Percentiles rank a stretch among this genome's conserved stretches.
Conservation (phyloP, 805 yeast genomes). For the Saccharomycopsis malanga region DNA sequence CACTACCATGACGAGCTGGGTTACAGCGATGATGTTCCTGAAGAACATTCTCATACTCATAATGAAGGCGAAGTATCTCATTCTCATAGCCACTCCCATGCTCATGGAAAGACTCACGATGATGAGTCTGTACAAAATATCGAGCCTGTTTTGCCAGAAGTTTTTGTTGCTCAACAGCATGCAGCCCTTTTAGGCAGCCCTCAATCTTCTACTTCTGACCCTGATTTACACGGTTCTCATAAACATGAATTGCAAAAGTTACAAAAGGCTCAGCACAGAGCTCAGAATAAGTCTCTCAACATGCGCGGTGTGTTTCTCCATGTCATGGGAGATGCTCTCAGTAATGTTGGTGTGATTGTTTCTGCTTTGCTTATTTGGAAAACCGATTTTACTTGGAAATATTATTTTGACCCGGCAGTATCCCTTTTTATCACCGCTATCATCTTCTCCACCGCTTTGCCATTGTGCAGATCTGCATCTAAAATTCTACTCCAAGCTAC, state of each 20-base stretch:
- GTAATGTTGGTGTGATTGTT: slow-evolving; percentile 85
- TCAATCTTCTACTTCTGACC: neutral
- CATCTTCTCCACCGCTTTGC: slow-evolving; percentile 86
- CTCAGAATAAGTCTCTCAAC: slow-evolving; percentile 61
- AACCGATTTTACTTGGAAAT: slow-evolving; percentile 84
- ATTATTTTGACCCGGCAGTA: slow-evolving; percentile 76
- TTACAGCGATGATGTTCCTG: slow-evolving; percentile 18
- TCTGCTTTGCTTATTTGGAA: slow-evolving; percentile 93
- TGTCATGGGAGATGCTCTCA: slow-evolving; percentile 93
- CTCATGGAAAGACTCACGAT: slow-evolving; percentile 5
- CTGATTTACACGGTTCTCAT: slow-evolving; percentile 1
- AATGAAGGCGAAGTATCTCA: slow-evolving; percentile 1
- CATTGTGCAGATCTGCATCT: slow-evolving; percentile 79
- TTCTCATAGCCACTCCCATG: slow-evolving; percentile 24
- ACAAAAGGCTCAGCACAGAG: slow-evolving; percentile 21
- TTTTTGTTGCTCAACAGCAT: slow-evolving; percentile 2
- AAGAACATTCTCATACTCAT: slow-evolving; percentile 17
- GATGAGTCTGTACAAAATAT: slow-evolving; percentile 18
- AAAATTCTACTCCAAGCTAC: slow-evolving; percentile 89
- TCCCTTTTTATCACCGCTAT: slow-evolving; percentile 81
- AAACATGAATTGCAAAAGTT: slow-evolving; percentile 16
- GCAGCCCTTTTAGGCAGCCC: neutral
- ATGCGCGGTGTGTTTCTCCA: slow-evolving; percentile 97
- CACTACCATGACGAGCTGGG: slow-evolving; percentile 22
- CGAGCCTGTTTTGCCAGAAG: slow-evolving; percentile 24